Conservation (phyloP, 2,329 filamentous ascomycete species). For the Claviceps fusiformis region DNA sequence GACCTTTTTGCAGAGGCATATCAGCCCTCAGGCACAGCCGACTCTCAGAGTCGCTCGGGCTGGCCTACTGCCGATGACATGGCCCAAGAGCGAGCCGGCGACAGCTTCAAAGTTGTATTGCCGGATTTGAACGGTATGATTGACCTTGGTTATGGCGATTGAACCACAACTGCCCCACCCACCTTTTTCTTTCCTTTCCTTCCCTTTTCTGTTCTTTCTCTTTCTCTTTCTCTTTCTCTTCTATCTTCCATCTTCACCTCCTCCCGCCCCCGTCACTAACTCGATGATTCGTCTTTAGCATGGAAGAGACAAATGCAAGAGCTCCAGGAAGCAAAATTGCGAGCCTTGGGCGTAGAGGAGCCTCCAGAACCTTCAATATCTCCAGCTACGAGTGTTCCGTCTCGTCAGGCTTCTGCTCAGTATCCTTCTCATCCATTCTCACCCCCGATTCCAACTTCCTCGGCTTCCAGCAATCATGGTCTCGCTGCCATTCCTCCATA, state of each 20-base stretch:
- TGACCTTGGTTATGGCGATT: background rate
- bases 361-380: constrained; percentile 51
- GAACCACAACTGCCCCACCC: no score
- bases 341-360: constrained; percentile 74
- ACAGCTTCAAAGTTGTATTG: constrained; percentile 48
- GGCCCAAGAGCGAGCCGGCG: constrained; percentile 36
- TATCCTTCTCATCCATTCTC: constrained; percentile 70
- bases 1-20: constrained; percentile 41
- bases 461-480: constrained; percentile 55
- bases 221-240: background rate
- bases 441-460: constrained; percentile 67
- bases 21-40: constrained; percentile 23
- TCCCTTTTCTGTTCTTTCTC: background rate
- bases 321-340: constrained; percentile 80
- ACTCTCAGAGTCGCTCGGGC: constrained; percentile 51
- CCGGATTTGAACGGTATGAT: constrained; percentile 51
- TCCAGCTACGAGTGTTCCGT: constrained; percentile 46
- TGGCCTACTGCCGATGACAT: constrained; percentile 55
- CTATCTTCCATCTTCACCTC: background rate
- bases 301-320: constrained; percentile 69
- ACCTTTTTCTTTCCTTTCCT: no score
- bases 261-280: constrained; percentile 6
- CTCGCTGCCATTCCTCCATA: constrained; percentile 40
- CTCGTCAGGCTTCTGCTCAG: constrained; percentile 57
- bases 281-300: constrained; percentile 19